Evolutionary conservation across 768 basidiomycete genomes (phyloP), one percentile per base, ranked within the genome.

Genomic region (Lentinula boryana): DNA sequence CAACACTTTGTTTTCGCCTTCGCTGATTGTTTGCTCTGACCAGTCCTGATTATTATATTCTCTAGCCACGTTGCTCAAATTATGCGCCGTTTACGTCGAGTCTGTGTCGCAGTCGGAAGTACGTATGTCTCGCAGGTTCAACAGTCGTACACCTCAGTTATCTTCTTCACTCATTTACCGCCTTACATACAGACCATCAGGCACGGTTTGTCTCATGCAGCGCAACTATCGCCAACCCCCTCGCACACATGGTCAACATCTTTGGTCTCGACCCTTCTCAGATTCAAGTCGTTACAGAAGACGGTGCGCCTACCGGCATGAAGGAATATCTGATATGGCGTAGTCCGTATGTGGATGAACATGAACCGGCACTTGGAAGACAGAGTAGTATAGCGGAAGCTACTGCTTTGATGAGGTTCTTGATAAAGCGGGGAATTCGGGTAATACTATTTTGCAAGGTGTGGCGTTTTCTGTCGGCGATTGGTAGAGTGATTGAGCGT

Each of bases 401-500:
- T 2, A 87, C 84, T 1, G 69, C 73, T 2, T 64, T 95, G 49
- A 91, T 94, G 86, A 77, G 82, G 50, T 91, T 84, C 69, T 73
- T 95, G 55, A 92, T 96, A 89, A 86, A 86, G 62, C 79, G 83
- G 3, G 93, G 93, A 2, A 71, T 94, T 33, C 78, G 91, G 35
- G 85, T 88, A 4, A 94, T 96, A 62, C 72, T 96, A n/a, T 96
- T 95, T 69, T 94, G 92, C 77, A 89, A 91, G 77, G 91, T 88
- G 56, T 15, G 65, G 64, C 54, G 16, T 41, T 35, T 12, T 10
- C 12, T 50, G 27, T 35, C 21, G n/a, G 15, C 46, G 3, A 27
- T 15, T 46, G 32, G 8, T n/a, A 16, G 21, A 48, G 21, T 18
- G 6, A 5, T 43, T 12, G 21, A 52, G 13, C 13, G 46, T 13